Percentiles rank a stretch among this genome's conserved stretches.
These are phyloP conservation scores for Cryptomeria japonica DNA, from an alignment of 75 land plant genomes.

Conservation along the genomic window DNA sequence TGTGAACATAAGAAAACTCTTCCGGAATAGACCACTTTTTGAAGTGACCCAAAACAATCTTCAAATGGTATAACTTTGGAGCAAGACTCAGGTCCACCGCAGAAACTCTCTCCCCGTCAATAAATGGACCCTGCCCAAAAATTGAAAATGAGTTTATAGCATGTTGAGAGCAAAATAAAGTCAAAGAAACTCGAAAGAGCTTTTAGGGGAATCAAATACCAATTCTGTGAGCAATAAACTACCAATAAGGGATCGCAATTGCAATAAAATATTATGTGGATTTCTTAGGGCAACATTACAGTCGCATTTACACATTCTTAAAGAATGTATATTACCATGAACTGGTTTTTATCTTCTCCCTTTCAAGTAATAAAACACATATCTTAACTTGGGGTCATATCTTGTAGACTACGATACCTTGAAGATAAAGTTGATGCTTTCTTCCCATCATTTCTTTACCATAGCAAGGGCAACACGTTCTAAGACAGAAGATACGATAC, in stretches of 20 bases:
- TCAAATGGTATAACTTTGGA: slow-evolving; percentile 91
- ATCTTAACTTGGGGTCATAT: not conserved
- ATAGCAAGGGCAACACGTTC: not conserved
- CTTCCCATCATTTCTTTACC: not conserved
- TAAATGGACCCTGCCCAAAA: slow-evolving; percentile 75
- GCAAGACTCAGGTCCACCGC: slow-evolving; percentile 84
- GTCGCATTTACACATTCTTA: not conserved
- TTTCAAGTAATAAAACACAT: not conserved
- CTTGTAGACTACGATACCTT: not conserved
- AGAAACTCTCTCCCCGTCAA: slow-evolving; percentile 77
- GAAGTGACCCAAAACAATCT: slow-evolving; percentile 85
- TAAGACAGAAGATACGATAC: not conserved
- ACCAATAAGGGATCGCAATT: not conserved
- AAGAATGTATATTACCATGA: not conserved
- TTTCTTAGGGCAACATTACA: not conserved
- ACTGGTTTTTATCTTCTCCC: not conserved
- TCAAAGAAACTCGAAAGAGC: not conserved
- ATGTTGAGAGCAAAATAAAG: not conserved
- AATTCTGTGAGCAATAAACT: not conserved
- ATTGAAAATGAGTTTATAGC: not conserved
- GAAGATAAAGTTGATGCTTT: not conserved
- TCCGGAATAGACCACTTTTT: slow-evolving; percentile 95
- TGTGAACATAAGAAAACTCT: slow-evolving; percentile 53
- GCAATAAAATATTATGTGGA: not conserved
- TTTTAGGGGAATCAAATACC: not conserved